Conservation (phyloP, 2,329 filamentous ascomycete genomes). For the Dichotomopilus funicola region DNA sequence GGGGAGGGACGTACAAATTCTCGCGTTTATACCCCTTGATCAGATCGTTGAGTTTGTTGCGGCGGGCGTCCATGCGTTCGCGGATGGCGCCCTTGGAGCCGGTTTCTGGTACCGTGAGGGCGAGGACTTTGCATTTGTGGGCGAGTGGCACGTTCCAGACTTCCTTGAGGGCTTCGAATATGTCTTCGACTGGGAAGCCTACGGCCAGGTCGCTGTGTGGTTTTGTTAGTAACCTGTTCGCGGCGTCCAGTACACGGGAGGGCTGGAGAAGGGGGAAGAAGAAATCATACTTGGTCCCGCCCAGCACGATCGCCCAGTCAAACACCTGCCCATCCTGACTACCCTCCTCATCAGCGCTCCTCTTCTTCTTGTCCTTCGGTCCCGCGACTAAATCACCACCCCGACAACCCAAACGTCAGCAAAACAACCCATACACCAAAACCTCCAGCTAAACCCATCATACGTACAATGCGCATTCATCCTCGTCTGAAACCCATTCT, state of each 20-base stretch:
- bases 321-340: conserved; percentile 27
- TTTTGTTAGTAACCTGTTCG: not conserved
- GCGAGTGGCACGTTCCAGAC: conserved; percentile 46
- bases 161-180: conserved; percentile 43
- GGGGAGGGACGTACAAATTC: conserved; percentile 45
- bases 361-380: conserved; percentile 2
- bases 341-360: conserved; percentile 5
- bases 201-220: conserved; percentile 43
- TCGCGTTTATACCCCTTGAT: conserved; percentile 45
- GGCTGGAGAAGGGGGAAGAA: too few relatives aligned
- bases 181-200: conserved; percentile 31
- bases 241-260: too few relatives aligned
- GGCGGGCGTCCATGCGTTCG: conserved; percentile 28
- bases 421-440: not conserved
- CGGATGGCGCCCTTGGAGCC: conserved; percentile 18
- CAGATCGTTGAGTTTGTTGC: conserved; percentile 44
- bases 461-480: conserved; percentile 24
- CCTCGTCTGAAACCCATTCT: conserved; percentile 21
- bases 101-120: conserved; percentile 56
- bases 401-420: not conserved
- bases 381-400: not conserved
- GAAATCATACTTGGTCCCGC: conserved; percentile 49
- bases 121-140: conserved; percentile 50
- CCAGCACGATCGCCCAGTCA: conserved; percentile 58
- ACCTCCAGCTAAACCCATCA: not conserved